Percentiles rank a stretch among this genome's conserved stretches.
Evolutionary conservation across 2,329 filamentous ascomycete species (phyloP).

Genomic region (Scleromitrula shiraiana): DNA sequence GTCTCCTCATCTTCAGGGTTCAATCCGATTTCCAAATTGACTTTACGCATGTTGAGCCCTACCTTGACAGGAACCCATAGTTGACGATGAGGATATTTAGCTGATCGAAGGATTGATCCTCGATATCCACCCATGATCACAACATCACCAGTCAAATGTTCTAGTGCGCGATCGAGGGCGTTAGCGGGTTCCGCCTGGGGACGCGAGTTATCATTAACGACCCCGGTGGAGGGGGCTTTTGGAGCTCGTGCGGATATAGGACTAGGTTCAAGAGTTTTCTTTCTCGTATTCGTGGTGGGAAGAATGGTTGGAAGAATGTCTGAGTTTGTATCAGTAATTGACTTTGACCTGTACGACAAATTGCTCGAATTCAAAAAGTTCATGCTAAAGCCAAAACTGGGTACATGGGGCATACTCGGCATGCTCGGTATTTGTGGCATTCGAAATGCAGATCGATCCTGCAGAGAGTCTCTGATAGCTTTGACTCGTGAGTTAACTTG

Average conservation of each 20-base stretch:
- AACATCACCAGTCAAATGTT: slow-evolving; percentile 70
- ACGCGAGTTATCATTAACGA: slow-evolving; percentile 10
- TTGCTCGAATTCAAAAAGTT: slow-evolving; percentile 25
- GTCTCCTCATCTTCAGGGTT: slow-evolving; percentile 72
- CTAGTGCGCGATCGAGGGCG: slow-evolving; percentile 45
- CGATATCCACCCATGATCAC: slow-evolving; percentile 87
- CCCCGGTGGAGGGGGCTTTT: slow-evolving; percentile 14
- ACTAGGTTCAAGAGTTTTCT: slow-evolving; percentile 13
- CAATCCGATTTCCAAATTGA: slow-evolving; percentile 81
- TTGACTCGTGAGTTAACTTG: slow-evolving; percentile 86
- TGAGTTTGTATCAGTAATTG: slow-evolving; percentile 23
- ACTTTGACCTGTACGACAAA: slow-evolving; percentile 20
- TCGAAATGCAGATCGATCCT: slow-evolving; percentile 71
- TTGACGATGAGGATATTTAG: slow-evolving; percentile 73
- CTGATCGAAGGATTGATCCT: slow-evolving; percentile 80
- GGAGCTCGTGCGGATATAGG: slow-evolving; percentile 15
- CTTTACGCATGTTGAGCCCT: slow-evolving; percentile 82
- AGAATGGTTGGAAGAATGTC: slow-evolving; percentile 22
- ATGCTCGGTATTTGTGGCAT: slow-evolving; percentile 53
- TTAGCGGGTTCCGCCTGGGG: slow-evolving; percentile 16
- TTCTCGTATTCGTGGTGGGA: slow-evolving; percentile 17
- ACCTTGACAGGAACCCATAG: slow-evolving; percentile 93
- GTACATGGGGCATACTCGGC: slow-evolving; percentile 35
- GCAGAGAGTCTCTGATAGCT: slow-evolving; percentile 79
- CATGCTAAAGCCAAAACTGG: slow-evolving; percentile 33